Percentiles rank a stretch among this genome's conserved stretches.
Evolutionary conservation across 345 rosid genomes (phyloP).

Genomic region (Dipteronia sinensis): DNA sequence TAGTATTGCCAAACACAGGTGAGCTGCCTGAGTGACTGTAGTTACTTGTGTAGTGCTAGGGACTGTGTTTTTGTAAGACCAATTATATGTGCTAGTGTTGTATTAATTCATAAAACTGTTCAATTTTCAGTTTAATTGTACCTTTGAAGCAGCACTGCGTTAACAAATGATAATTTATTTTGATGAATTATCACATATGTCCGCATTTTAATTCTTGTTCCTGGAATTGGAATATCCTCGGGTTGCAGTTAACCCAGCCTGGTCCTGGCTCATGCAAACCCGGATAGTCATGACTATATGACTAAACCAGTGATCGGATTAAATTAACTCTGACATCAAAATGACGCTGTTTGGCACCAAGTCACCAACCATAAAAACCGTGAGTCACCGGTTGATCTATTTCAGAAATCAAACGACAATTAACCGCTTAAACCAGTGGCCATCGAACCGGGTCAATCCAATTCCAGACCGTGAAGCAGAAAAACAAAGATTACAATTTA

Average conservation of each 20-base stretch:
- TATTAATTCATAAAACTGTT: background rate
- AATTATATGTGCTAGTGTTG: background rate
- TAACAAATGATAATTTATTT: background rate
- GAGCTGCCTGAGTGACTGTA: slow-evolving; percentile 14
- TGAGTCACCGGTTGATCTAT: background rate
- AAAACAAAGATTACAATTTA: no score
- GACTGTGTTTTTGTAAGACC: slow-evolving; percentile 7
- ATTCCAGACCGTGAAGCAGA: background rate
- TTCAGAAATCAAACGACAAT: background rate
- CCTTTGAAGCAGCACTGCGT: background rate
- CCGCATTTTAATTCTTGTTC: background rate
- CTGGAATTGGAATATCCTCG: background rate
- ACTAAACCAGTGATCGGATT: background rate
- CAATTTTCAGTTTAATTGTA: background rate
- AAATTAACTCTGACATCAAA: background rate
- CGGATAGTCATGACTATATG: no score
- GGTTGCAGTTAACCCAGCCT: background rate
- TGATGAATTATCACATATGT: background rate
- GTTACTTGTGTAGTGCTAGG: background rate
- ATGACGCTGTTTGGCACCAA: background rate
- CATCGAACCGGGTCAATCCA: background rate
- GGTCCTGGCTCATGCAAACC: no score
- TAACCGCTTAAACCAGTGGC: background rate
- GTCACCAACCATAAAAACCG: background rate
- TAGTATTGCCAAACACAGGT: background rate